Evolutionary conservation across 257 asterid genomes (phyloP).

Genomic region (Fraxinus excelsior): DNA sequence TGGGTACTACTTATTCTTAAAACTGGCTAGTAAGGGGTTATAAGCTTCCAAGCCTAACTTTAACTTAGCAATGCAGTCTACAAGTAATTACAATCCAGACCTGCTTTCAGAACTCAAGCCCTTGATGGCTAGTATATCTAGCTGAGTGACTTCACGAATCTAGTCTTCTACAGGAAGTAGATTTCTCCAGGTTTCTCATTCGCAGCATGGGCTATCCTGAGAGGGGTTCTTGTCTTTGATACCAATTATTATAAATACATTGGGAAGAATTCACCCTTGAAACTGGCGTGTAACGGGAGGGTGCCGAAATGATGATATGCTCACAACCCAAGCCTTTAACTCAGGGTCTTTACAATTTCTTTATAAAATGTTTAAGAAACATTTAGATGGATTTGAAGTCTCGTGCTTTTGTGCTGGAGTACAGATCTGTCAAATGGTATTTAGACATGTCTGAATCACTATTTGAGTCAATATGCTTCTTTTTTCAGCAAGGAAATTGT

Average conservation of each 20-base stretch:
- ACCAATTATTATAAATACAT: neutral
- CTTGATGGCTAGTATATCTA: neutral
- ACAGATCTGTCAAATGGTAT: neutral
- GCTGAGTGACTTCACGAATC: neutral
- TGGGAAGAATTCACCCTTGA: neutral
- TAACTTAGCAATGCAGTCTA: neutral
- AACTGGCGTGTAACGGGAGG: neutral
- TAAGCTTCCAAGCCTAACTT: neutral
- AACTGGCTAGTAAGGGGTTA: neutral
- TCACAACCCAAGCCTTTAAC: neutral
- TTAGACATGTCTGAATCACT: neutral
- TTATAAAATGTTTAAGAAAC: constrained; percentile 10
- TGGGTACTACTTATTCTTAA: neutral
- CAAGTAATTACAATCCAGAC: neutral
- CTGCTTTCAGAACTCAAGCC: neutral
- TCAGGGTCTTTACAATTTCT: neutral
- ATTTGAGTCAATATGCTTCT: neutral
- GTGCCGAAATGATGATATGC: neutral
- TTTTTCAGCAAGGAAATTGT: neutral
- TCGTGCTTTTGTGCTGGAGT: constrained; percentile 1
- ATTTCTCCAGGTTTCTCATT: neutral
- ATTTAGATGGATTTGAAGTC: constrained; percentile 13
- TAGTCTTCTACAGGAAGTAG: neutral
- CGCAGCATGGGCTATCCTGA: neutral
- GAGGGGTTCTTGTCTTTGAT: neutral